Conservation (phyloP, 2,329 filamentous ascomycete genomes). For the Pseudocercospora musae region DNA sequence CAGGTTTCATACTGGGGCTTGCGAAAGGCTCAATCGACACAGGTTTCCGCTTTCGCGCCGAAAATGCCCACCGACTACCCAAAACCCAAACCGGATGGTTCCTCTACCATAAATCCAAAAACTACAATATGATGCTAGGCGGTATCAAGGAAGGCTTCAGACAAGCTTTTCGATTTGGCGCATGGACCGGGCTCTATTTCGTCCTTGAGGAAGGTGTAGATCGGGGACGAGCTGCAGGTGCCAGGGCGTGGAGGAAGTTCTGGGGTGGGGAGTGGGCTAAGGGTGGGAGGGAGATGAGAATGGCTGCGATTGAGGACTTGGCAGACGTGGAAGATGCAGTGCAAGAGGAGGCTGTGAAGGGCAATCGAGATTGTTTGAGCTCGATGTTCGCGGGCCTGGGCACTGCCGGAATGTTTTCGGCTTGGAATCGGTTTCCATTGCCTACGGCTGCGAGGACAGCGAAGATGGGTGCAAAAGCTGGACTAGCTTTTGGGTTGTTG, state of each 20-base stretch:
- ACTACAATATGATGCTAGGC: conserved; percentile 78
- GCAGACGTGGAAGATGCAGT: conserved; percentile 46
- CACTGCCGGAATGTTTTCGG: conserved; percentile 80
- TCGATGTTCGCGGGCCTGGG: conserved; percentile 80
- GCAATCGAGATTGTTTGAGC: conserved; percentile 68
- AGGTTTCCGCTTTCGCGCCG: conserved; percentile 82
- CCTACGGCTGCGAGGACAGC: conserved; percentile 62
- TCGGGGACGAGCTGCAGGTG: conserved; percentile 63
- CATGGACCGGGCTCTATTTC: conserved; percentile 75
- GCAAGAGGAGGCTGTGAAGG: conserved; percentile 21
- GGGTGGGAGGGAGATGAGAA: conserved; percentile 34
- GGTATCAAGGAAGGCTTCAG: conserved; percentile 74
- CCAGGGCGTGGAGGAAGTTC: conserved; percentile 40
- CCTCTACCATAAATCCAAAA: conserved; percentile 98
- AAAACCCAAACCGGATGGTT: conserved; percentile 84
- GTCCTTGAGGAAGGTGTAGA: conserved; percentile 83
- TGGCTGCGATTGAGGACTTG: conserved; percentile 22
- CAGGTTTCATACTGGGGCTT: conserved; percentile 34
- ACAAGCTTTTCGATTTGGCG: conserved; percentile 67
- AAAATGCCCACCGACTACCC: conserved; percentile 92
- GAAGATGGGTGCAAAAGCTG: conserved; percentile 73
- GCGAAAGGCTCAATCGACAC: conserved; percentile 32
- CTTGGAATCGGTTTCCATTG: conserved; percentile 78
- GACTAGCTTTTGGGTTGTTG: conserved; percentile 72
- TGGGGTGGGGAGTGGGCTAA: conserved; percentile 30